phyloP scores from a whole-genome alignment of 768 basidiomycete genomes.

The Mycena latifolia region DNA sequence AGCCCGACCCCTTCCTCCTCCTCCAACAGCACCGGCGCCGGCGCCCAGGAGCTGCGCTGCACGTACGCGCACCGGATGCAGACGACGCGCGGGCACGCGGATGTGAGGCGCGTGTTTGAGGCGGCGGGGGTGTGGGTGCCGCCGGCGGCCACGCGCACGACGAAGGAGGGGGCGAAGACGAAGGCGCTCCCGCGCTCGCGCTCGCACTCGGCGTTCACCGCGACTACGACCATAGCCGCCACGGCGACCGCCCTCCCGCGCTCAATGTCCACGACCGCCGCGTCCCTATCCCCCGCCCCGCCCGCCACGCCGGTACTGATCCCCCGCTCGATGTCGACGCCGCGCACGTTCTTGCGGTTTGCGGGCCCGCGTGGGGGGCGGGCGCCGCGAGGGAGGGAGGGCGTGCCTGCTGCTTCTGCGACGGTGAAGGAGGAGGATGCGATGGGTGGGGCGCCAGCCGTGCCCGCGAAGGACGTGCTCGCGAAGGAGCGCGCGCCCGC shows the following conservation, averaged over 20 bases:
- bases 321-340: constrained; percentile 27
- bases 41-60: constrained; percentile 58
- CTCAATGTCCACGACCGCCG: too few relatives aligned
- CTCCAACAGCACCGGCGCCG: not conserved
- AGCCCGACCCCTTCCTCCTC: too few relatives aligned
- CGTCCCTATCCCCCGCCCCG: too few relatives aligned
- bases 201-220: not conserved
- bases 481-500: too few relatives aligned
- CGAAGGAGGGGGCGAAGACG: not conserved
- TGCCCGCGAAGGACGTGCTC: too few relatives aligned
- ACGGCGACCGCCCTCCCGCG: not conserved
- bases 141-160: not conserved
- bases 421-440: not conserved
- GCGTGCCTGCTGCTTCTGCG: not conserved
- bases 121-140: constrained; percentile 58
- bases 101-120: constrained; percentile 75
- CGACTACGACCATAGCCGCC: not conserved
- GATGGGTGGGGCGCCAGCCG: too few relatives aligned
- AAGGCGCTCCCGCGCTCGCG: constrained; percentile 7
- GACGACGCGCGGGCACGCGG: constrained; percentile 77
- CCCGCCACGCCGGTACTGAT: not conserved
- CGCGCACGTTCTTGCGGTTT: constrained; percentile 25
- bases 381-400: too few relatives aligned
- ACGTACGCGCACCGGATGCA: constrained; percentile 90
- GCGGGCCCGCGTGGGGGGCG: constrained; percentile 23